Base-by-base conservation (phyloP, 257 asterid genomes). In the Anisodus tanguticus region DNA sequence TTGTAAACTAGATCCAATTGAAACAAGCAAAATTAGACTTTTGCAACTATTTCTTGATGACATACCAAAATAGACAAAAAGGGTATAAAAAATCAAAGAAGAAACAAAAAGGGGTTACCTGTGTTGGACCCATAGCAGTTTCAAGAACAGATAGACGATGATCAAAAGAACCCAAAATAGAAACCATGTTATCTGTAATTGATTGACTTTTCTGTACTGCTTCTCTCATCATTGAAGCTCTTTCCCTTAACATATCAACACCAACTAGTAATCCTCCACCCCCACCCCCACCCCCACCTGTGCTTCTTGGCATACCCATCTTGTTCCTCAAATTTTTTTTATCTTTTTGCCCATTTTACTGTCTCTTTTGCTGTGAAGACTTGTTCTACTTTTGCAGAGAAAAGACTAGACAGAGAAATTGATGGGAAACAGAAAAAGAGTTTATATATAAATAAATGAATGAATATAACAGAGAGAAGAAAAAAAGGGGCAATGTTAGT, bases 41-140 rank as follows among this genome's bases (percentile, higher is more conserved):
- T 9, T n/a, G 26, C 64, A 58, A 58, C 66, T 17, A 59, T n/a
- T 59, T 59, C 66, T 59, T 17, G 31, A 59, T 59, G 31, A 59
- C 31, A 59, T 17, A 59, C 31, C 2, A 59, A 63, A 71, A 3
- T n/a, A 43, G 1, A 71, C 47, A 47, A 49, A 37, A 15, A 39
- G 8, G 37, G 35, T 59, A 55, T 53, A 31, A 78, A 16, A 47
- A 85, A 82, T 19, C 39, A 54, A 85, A 74, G 12, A 3, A 4
- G 49, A 78, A 49, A 16, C 53, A 41, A 82, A 31, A 4, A 31
- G 59, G 84, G 43, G 78, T 9, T 49, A 89, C 92, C 90, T 89
- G 92, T 11, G 90, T 89, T 19, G 92, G 92, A 47, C 89, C 89
- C 92, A 89, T 89, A 64, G 92, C 89, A 53, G 92, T 86, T 81